These are phyloP conservation scores for Geranomyces michiganensis DNA, from an alignment of 192 early-diverging fungal species.

Conservation along the genomic window DNA sequence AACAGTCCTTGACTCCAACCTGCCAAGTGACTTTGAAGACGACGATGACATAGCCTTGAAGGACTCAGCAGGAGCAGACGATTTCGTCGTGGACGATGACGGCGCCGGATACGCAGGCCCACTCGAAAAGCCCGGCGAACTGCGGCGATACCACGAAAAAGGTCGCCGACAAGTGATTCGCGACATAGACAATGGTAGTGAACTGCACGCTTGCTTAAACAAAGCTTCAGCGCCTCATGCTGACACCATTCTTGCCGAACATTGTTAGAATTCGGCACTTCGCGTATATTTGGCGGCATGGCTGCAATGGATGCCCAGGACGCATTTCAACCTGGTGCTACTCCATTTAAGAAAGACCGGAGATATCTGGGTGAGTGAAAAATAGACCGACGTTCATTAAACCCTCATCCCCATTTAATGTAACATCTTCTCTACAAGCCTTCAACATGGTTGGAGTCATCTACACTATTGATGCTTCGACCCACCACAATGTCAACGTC, in stretches of 20 bases:
- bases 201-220: too few species aligned
- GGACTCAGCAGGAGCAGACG: constrained; percentile 68
- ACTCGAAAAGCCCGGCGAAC: constrained; percentile 35
- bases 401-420: background rate
- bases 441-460: constrained; percentile 88
- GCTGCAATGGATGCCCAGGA: constrained; percentile 48
- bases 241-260: too few species aligned
- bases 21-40: constrained; percentile 27
- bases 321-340: constrained; percentile 87
- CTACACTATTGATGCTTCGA: constrained; percentile 63
- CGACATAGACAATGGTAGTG: constrained; percentile 18
- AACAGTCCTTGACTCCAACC: constrained; percentile 3
- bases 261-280: too few species aligned
- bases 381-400: background rate
- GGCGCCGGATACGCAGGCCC: constrained; percentile 68
- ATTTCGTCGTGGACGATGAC: constrained; percentile 92
- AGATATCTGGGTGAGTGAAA: constrained; percentile 44
- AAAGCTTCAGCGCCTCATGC: too few species aligned
- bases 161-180: constrained; percentile 19
- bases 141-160: constrained; percentile 39
- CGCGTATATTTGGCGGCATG: background rate
- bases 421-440: constrained; percentile 64
- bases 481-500: constrained; percentile 79
- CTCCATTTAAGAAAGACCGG: constrained; percentile 51
- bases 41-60: constrained; percentile 53